A percentile compares a stretch with the other conserved stretches of the same genome.
Conservation (phyloP, 106 monocot genomes). For the Hemerocallis citrina region DNA sequence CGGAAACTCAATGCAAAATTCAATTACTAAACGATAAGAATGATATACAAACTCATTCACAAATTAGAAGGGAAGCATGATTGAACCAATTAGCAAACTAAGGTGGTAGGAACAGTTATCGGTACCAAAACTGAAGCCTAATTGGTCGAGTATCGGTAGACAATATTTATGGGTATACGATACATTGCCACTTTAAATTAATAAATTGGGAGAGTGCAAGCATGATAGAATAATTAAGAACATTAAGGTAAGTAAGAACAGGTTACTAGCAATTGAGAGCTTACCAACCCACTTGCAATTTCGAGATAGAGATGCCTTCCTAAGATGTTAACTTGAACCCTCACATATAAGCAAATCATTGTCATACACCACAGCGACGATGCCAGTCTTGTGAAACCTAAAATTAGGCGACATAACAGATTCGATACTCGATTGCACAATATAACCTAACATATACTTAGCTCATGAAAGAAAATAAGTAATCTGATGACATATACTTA, state of each 20-base stretch:
- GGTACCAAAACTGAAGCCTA: too few species aligned
- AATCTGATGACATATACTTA: conserved; percentile 46
- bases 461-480: too few species aligned
- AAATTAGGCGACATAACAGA: not conserved
- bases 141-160: too few species aligned
- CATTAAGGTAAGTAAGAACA: not conserved
- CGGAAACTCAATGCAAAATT: too few species aligned
- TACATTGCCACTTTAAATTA: too few species aligned
- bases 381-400: conserved; percentile 80
- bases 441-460: not conserved
- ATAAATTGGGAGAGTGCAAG: too few species aligned
- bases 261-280: conserved; percentile 37
- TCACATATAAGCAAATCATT: conserved; percentile 72
- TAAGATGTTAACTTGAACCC: conserved; percentile 85
- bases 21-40: too few species aligned
- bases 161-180: too few species aligned
- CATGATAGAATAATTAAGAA: not conserved
- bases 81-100: too few species aligned
- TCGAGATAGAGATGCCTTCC: conserved; percentile 95
- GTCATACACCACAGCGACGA: conserved; percentile 92
- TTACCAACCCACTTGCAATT: conserved; percentile 43
- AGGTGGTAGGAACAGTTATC: too few species aligned
- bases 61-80: too few species aligned
- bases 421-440: not conserved
- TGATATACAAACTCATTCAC: too few species aligned